These are phyloP conservation scores for Collybia nuda DNA, from an alignment of 768 basidiomycete genomes.

Conservation along the genomic window DNA sequence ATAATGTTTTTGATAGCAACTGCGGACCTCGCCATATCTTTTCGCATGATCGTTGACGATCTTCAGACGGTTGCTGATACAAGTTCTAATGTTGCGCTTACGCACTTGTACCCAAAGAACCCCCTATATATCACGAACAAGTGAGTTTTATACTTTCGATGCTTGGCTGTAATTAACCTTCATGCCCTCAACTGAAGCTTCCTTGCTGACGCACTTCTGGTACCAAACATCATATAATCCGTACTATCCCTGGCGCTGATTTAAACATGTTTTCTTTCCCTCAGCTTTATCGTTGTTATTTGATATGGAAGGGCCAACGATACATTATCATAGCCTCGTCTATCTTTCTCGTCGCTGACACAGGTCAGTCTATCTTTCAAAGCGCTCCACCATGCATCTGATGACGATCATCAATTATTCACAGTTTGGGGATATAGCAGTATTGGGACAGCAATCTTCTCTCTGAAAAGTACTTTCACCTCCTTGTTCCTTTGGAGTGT, in stretches of 20 bases:
- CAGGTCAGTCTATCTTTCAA: not conserved
- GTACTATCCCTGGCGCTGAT: not conserved
- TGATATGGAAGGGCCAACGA: constrained; percentile 8
- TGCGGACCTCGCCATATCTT: constrained; percentile 4
- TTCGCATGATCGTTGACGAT: constrained; percentile 1
- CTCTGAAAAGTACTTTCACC: constrained; percentile 3
- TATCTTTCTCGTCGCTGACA: constrained; percentile 2
- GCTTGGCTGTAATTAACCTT: not conserved
- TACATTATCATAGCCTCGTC: not conserved
- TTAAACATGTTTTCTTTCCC: too few species aligned
- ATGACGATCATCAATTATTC: not conserved
- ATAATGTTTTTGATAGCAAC: constrained; percentile 5
- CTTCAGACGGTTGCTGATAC: not conserved
- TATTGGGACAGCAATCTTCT: not conserved
- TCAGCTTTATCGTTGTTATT: constrained; percentile 10
- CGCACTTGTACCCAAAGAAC: constrained; percentile 29
- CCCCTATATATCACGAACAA: constrained; percentile 37
- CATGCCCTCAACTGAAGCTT: constrained; percentile 15
- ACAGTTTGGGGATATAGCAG: constrained; percentile 21
- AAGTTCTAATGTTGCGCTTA: not conserved
- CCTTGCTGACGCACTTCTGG: constrained; percentile 30
- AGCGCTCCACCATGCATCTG: not conserved
- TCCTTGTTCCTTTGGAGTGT: constrained; percentile 21
- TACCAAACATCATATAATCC: not conserved
- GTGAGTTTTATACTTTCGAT: constrained; percentile 18